phyloP scores from a whole-genome alignment of 1,284 basidiomycete genomes.

The Leccinum variabile region DNA sequence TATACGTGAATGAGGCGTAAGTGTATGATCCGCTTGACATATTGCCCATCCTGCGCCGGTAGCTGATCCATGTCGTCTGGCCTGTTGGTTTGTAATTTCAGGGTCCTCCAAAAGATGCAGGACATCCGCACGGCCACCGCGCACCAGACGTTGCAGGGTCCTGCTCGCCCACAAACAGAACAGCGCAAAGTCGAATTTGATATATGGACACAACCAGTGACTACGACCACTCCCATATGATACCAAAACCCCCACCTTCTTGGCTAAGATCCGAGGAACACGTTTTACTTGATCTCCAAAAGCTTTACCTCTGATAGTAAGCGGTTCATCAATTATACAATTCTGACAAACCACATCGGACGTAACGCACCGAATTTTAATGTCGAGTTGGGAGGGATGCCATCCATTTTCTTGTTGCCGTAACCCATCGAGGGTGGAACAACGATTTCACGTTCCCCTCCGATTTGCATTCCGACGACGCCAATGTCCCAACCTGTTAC shows the following conservation, averaged over 20 bases:
- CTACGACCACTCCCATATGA: slow-evolving; percentile 26
- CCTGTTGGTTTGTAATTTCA: slow-evolving; percentile 17
- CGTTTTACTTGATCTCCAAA: slow-evolving; percentile 58
- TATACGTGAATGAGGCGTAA: not conserved
- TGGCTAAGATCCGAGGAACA: slow-evolving; percentile 16
- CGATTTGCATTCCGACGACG: slow-evolving; percentile 88
- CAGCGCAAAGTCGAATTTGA: slow-evolving; percentile 29
- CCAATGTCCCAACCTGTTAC: slow-evolving; percentile 85
- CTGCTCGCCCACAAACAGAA: slow-evolving; percentile 20
- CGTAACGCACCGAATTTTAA: slow-evolving; percentile 65
- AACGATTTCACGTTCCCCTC: slow-evolving; percentile 83
- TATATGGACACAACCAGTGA: slow-evolving; percentile 24
- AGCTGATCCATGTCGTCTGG: not conserved
- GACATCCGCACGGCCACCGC: slow-evolving; percentile 31
- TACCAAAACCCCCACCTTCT: slow-evolving; percentile 5
- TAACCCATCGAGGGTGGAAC: slow-evolving; percentile 75
- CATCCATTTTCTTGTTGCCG: slow-evolving; percentile 53
- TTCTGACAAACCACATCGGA: slow-evolving; percentile 4
- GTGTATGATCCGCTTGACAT: not conserved
- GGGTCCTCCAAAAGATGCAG: slow-evolving; percentile 18
- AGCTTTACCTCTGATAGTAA: slow-evolving; percentile 66
- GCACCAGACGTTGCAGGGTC: slow-evolving; percentile 27
- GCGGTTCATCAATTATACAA: slow-evolving; percentile 15
- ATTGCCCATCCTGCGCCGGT: not conserved
- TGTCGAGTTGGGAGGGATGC: slow-evolving; percentile 69